phyloP scores from a whole-genome alignment of 768 basidiomycete genomes.

The Boletellus ananas region DNA sequence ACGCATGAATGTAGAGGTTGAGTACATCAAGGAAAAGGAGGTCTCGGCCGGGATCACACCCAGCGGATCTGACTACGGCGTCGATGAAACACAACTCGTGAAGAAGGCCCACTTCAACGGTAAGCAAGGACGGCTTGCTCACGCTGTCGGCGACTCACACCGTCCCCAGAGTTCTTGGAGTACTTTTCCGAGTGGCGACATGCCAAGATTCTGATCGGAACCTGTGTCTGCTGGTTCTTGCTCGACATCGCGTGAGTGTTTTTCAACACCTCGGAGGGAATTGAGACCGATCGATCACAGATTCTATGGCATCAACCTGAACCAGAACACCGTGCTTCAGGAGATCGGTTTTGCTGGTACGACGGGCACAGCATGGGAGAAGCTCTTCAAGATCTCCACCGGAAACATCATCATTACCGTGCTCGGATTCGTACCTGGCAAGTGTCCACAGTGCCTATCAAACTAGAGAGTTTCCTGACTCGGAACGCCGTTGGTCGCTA shows the following conservation, averaged over 20 bases:
- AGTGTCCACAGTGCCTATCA: slow-evolving; percentile 1
- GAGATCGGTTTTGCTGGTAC: slow-evolving; percentile 66
- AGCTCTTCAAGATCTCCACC: slow-evolving; percentile 61
- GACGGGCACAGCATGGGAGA: slow-evolving; percentile 55
- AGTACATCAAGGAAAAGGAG: slow-evolving; percentile 33
- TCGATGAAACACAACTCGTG: slow-evolving; percentile 17
- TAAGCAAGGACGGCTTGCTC: slow-evolving; percentile 10
- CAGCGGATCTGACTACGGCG: background rate
- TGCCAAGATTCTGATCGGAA: slow-evolving; percentile 62
- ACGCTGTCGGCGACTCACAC: background rate
- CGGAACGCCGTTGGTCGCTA: slow-evolving; percentile 15
- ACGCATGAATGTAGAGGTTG: slow-evolving; percentile 23
- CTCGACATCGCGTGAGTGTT: slow-evolving; percentile 59
- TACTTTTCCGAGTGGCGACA: slow-evolving; percentile 78
- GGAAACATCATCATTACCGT: slow-evolving; percentile 71
- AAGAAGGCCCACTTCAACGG: slow-evolving; percentile 54
- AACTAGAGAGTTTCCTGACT: background rate
- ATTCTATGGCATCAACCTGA: slow-evolving; percentile 74
- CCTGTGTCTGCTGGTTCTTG: slow-evolving; percentile 69
- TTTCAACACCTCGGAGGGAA: background rate
- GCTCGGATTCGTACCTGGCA: slow-evolving; percentile 74
- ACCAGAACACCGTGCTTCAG: slow-evolving; percentile 74
- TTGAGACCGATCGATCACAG: slow-evolving; percentile 29
- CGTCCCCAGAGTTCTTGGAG: slow-evolving; percentile 47
- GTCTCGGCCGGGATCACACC: slow-evolving; percentile 5